These are phyloP conservation scores for Amesomyces nigricolor DNA, from an alignment of 2,329 filamentous ascomycete species.

Conservation along the genomic window DNA sequence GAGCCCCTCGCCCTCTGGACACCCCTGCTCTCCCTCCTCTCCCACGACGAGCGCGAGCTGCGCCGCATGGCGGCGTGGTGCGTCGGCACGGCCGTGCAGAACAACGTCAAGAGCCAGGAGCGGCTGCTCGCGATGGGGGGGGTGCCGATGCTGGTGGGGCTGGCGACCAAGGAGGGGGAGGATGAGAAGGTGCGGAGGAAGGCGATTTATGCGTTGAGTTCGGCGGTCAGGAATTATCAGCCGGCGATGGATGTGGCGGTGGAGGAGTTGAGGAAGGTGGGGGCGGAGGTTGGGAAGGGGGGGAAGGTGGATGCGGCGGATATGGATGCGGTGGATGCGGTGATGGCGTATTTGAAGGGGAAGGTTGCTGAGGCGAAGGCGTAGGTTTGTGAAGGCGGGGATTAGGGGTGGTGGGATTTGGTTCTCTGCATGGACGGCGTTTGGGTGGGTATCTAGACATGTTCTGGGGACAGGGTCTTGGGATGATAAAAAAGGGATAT, in stretches of 20 bases:
- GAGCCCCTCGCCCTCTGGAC: constrained; percentile 73
- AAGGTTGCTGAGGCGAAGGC: constrained; percentile 33
- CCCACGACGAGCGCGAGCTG: constrained; percentile 63
- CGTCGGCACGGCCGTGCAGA: constrained; percentile 90
- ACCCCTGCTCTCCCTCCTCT: constrained; percentile 66
- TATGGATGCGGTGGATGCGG: constrained; percentile 77
- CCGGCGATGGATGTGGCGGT: constrained; percentile 67
- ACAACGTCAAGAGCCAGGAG: constrained; percentile 83
- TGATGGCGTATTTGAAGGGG: constrained; percentile 64
- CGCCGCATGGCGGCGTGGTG: constrained; percentile 90
- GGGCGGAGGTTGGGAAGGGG: constrained; percentile 38
- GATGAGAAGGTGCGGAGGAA: constrained; percentile 68
- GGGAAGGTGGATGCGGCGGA: constrained; percentile 68
- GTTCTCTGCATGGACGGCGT: constrained; percentile 35
- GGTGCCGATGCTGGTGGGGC: constrained; percentile 60
- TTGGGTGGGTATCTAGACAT: constrained; percentile 22
- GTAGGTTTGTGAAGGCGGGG: constrained; percentile 11
- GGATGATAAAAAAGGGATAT: background rate
- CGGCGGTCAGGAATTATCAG: constrained; percentile 82
- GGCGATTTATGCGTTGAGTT: constrained; percentile 84
- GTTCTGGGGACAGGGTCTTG: background rate
- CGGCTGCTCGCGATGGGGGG: constrained; percentile 58
- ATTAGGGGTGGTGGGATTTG: background rate
- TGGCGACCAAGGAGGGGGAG: constrained; percentile 57
- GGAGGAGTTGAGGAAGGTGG: constrained; percentile 53